Percentiles rank a stretch among this genome's conserved stretches.
These are phyloP conservation scores for Chenopodium quinoa DNA, from an alignment of 148 eudicot genomes.

Conservation along the genomic window DNA sequence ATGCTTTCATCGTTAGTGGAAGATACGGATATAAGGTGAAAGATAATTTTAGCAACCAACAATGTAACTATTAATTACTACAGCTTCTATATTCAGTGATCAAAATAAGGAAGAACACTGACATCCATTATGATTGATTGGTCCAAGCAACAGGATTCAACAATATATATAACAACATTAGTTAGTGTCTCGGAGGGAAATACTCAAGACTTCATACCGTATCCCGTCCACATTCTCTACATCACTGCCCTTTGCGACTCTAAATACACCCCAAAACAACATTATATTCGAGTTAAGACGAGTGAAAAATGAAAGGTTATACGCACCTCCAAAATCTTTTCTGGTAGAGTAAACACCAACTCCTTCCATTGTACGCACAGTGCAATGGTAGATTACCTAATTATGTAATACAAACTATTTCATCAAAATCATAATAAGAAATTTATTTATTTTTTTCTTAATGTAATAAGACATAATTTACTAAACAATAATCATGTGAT, in stretches of 20 bases:
- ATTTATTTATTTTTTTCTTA: too few relatives aligned
- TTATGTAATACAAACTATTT: too few relatives aligned
- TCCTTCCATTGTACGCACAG: conserved; percentile 83
- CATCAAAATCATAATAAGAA: too few relatives aligned
- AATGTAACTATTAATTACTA: too few relatives aligned
- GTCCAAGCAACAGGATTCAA: background rate
- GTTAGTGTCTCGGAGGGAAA: background rate
- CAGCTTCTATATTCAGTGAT: too few relatives aligned
- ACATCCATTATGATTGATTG: background rate
- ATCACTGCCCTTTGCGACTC: background rate
- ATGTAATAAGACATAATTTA: background rate
- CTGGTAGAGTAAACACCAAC: conserved; percentile 74
- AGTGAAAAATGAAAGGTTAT: background rate
- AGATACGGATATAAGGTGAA: background rate
- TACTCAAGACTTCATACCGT: too few relatives aligned
- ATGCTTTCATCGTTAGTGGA: background rate
- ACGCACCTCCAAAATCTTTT: conserved; percentile 70
- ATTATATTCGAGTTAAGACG: too few relatives aligned
- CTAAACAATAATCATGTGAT: background rate
- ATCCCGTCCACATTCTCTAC: background rate
- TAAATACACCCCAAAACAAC: background rate
- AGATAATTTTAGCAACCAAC: background rate
- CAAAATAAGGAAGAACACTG: too few relatives aligned
- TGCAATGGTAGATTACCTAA: conserved; percentile 75
- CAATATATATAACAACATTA: background rate